Evolutionary conservation across 495 filamentous ascomycete genomes (phyloP).

Genomic region (Penicillium dipodomyicola): DNA sequence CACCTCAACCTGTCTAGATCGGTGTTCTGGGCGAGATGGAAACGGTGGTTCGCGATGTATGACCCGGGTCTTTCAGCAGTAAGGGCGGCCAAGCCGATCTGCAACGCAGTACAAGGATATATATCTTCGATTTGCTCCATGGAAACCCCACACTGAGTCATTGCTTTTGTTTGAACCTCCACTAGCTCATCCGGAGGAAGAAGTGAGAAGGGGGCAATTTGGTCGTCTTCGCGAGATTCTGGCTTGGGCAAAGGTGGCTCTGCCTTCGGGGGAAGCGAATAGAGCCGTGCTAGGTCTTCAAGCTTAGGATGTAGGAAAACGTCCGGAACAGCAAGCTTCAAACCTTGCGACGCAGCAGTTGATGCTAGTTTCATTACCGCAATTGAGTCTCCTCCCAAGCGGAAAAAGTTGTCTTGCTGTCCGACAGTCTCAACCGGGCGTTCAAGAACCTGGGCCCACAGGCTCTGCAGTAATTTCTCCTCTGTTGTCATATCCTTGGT

Average conservation of each 20-base stretch:
- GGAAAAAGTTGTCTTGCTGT: background rate
- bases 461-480: slow-evolving; percentile 3
- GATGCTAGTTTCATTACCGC: background rate
- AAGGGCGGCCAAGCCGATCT: slow-evolving; percentile 54
- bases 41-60: slow-evolving; percentile 46
- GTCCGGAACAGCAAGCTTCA: background rate
- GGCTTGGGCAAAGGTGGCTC: slow-evolving; percentile 9
- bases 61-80: slow-evolving; percentile 46
- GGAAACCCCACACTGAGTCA: slow-evolving; percentile 23
- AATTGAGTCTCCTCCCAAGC: background rate
- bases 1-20: slow-evolving; percentile 28
- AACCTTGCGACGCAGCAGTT: background rate
- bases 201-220: background rate
- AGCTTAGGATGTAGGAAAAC: background rate
- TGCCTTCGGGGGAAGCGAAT: background rate
- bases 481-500: background rate
- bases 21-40: slow-evolving; percentile 1
- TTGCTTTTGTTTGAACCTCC: background rate
- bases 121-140: slow-evolving; percentile 1
- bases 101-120: slow-evolving; percentile 59
- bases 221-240: background rate
- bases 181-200: background rate
- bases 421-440: background rate
- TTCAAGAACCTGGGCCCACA: slow-evolving; percentile 13
- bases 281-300: background rate